Evolutionary conservation across 2,329 filamentous ascomycete species (phyloP), one percentile per base, ranked within the genome.

Genomic region (Fusarium camptoceras): DNA sequence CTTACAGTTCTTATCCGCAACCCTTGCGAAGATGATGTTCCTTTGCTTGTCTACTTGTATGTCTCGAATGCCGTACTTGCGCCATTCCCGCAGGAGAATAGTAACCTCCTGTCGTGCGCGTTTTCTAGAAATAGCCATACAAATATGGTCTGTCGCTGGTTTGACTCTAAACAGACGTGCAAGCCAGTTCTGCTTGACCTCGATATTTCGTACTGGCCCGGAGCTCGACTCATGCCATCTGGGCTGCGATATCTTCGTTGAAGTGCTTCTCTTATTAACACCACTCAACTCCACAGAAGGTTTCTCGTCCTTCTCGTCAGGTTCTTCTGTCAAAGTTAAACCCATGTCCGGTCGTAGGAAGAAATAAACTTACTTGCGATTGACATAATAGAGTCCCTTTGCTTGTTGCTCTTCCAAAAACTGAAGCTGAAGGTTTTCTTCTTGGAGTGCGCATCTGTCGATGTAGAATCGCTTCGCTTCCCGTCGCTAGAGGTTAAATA

Each of bases 161-260:
- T 96, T 97, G 76, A 98, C 91, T 58, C 94, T 89, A 82, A 98
- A 93, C 47, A 98, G 88, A 18, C 93, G 92, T 30, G 93, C 91
- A 55, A 98, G 87, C 94, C 95, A 98, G 73, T 92, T 97, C 76
- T 94, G 90, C 76, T 89, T 91, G 30, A 89, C 86, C 66, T 89
- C 89, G 75, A 87, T 92, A 79, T 85, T 86, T 59, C 86, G 85
- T 66, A 81, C 81, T 30, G 75, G 73, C 20, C 79, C 78, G 63
- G 78, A 78, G 30, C 79, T 78, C 31, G 79, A 80, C 28, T 79
- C 79, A 22, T 78, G 75, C 65, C 80, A 76, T 42, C 71, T 76
- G 51, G 73, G 65, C 28, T 74, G 70, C 44, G 44, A 41, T 11
- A 48, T 24, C 42, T 69, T 73, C 20, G 43, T 46, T 41, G 66